A percentile compares a stretch with the other conserved stretches of the same genome.
Evolutionary conservation across 192 early-diverging fungal species (phyloP).

Genomic region (Podila epigama): DNA sequence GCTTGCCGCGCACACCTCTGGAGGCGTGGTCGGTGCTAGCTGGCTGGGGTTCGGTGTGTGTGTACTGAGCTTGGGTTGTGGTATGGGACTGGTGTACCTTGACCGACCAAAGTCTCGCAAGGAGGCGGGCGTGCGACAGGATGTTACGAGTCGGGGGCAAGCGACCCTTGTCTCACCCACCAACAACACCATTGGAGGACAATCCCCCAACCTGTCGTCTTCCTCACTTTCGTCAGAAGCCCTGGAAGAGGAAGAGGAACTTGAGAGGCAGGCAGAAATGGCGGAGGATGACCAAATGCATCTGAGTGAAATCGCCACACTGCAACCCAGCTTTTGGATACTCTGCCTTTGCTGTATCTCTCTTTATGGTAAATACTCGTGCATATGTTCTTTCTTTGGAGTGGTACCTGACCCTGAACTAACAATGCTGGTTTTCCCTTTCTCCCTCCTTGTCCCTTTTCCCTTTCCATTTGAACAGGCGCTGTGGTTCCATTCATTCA

Average conservation of each 20-base stretch:
- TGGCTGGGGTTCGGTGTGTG: slow-evolving; percentile 64
- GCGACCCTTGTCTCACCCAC: slow-evolving; percentile 8
- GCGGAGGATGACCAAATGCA: slow-evolving; percentile 43
- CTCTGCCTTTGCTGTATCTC: slow-evolving; percentile 27
- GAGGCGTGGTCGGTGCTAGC: slow-evolving; percentile 49
- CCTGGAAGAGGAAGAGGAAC: slow-evolving; percentile 34
- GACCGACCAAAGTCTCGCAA: slow-evolving; percentile 54
- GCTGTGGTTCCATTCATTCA: slow-evolving; percentile 69
- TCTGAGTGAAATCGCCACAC: slow-evolving; percentile 20
- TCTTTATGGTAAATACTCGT: slow-evolving; percentile 19
- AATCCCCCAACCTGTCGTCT: slow-evolving; percentile 25
- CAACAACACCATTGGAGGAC: slow-evolving; percentile 25
- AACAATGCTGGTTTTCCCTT: neutral
- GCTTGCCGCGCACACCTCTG: slow-evolving; percentile 36
- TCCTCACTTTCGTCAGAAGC: slow-evolving; percentile 37
- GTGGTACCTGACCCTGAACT: neutral
- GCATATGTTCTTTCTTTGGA: neutral
- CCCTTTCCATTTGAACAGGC: slow-evolving; percentile 45
- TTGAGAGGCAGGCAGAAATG: slow-evolving; percentile 40
- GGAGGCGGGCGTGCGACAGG: slow-evolving; percentile 50
- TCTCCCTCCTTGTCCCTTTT: neutral
- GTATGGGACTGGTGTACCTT: slow-evolving; percentile 46
- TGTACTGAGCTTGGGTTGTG: slow-evolving; percentile 49
- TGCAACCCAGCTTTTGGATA: slow-evolving; percentile 38
- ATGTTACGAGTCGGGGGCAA: slow-evolving; percentile 17